Base-by-base conservation (phyloP, 1,284 basidiomycete genomes). In the Fistulinella staudtii region DNA sequence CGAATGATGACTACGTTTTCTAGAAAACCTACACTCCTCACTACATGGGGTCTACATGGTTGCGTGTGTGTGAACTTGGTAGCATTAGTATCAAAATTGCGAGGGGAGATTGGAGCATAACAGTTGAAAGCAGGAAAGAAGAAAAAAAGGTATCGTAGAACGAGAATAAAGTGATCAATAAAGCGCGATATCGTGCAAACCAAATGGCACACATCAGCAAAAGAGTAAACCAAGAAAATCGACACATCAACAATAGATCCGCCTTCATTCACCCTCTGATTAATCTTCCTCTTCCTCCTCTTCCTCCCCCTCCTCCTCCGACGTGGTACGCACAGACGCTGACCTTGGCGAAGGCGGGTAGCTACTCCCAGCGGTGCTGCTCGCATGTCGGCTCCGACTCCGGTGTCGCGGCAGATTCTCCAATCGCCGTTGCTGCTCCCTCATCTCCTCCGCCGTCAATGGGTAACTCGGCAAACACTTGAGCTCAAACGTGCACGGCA, bases 401-500 rank as follows among this genome's bases (percentile, higher is more conserved):
- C 15, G 30, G 24, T 45, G 53, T 10, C 40, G 47, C 7, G 38
- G 35, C 0, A 43, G 53, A 24, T 61, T 59, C n/a, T 64, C 58
- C 45, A 55, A 54, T 45, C 68, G 61, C 24, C 51, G 62, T 35
- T 68, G 68, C 46, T 73, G 69, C 25, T 78, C 76, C 46, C 64
- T 62, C 29, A 70, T 46, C 61, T 84, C 80, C 41, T 74, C 68
- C 50, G 69, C 66, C 30, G 72, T 75, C 64, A 77, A 63, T 29
- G 71, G 67, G 52, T 74, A 74, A 34, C 65, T 65, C 46, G 61
- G 66, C 25, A 70, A 51, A 57, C 81, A 83, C 51, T 70, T 68
- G 51, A 87, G 55, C 54, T 79, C 75, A 51, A 83, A 79, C 42
- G 74, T 75, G 56, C 78, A 79, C 22, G 84, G 82, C 22, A 81